phyloP scores from a whole-genome alignment of 345 rosid genomes.

The Durio zibethinus region DNA sequence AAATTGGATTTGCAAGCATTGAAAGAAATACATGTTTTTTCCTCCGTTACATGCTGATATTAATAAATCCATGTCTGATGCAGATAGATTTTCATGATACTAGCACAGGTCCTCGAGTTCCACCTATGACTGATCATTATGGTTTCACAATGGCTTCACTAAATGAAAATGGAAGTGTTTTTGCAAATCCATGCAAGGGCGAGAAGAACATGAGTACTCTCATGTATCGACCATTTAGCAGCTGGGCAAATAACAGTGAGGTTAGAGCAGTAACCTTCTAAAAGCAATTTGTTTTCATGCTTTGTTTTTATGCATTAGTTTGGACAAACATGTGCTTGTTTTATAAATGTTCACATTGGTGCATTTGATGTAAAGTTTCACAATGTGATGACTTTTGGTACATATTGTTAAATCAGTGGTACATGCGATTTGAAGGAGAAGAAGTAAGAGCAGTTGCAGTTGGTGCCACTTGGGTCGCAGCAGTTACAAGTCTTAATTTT shows the following conservation, averaged over 20 bases:
- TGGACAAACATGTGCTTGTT: not conserved
- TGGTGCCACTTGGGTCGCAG: slow-evolving; percentile 92
- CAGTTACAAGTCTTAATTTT: slow-evolving; percentile 81
- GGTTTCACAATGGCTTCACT: slow-evolving; percentile 95
- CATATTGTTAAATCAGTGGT: slow-evolving; percentile 63
- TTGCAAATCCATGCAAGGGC: slow-evolving; percentile 91
- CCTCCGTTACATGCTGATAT: slow-evolving; percentile 10
- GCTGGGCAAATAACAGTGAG: slow-evolving; percentile 95
- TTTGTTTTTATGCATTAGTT: not conserved
- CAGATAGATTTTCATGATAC: slow-evolving; percentile 99
- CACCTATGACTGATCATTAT: slow-evolving; percentile 91
- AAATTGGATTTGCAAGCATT: not conserved
- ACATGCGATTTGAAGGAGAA: slow-evolving; percentile 96
- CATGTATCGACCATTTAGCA: slow-evolving; percentile 82
- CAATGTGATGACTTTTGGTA: slow-evolving; percentile 27
- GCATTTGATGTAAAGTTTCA: not conserved
- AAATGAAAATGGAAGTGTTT: slow-evolving; percentile 84
- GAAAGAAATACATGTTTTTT: not conserved
- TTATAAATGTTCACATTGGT: not conserved
- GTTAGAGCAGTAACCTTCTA: slow-evolving; percentile 34
- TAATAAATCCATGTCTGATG: slow-evolving; percentile 17
- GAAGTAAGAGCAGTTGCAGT: slow-evolving; percentile 89
- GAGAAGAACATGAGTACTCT: slow-evolving; percentile 92
- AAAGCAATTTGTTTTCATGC: not conserved
- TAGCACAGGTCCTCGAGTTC: slow-evolving; percentile 84